Conservation (phyloP, 139 green algal genomes). For the Eudorina sp. region DNA sequence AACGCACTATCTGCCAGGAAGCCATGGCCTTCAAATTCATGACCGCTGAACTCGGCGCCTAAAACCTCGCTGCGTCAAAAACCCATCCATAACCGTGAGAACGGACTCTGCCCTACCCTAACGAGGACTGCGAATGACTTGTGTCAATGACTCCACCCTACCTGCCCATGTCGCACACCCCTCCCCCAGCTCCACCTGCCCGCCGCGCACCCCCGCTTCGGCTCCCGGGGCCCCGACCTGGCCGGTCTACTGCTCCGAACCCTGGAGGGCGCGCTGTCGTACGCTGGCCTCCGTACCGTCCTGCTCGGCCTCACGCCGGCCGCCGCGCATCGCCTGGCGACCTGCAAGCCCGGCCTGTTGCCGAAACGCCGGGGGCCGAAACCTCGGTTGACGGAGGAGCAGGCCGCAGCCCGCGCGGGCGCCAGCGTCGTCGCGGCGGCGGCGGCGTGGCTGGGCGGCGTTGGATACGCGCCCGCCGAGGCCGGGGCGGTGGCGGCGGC, state of each 20-base stretch:
- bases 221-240: neutral
- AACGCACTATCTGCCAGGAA: too few species aligned
- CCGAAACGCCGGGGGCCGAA: neutral
- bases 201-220: constrained; percentile 18
- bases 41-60: too few species aligned
- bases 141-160: neutral
- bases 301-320: constrained; percentile 16
- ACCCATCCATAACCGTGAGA: too few species aligned
- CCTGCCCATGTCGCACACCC: neutral
- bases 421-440: neutral
- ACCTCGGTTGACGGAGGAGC: neutral
- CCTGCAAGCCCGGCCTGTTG: neutral
- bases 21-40: too few species aligned
- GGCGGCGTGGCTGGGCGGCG: neutral
- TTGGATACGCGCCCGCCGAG: neutral
- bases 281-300: neutral
- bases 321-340: neutral
- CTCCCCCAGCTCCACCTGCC: constrained; percentile 22
- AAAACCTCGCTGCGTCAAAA: too few species aligned
- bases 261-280: neutral
- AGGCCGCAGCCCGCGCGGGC: neutral
- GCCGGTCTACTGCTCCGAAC: neutral
- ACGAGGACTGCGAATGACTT: too few species aligned
- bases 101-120: too few species aligned
- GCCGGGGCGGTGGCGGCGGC: neutral